Base-by-base conservation (phyloP, 2,329 filamentous ascomycete genomes). In the Aureobasidium pullulans region DNA sequence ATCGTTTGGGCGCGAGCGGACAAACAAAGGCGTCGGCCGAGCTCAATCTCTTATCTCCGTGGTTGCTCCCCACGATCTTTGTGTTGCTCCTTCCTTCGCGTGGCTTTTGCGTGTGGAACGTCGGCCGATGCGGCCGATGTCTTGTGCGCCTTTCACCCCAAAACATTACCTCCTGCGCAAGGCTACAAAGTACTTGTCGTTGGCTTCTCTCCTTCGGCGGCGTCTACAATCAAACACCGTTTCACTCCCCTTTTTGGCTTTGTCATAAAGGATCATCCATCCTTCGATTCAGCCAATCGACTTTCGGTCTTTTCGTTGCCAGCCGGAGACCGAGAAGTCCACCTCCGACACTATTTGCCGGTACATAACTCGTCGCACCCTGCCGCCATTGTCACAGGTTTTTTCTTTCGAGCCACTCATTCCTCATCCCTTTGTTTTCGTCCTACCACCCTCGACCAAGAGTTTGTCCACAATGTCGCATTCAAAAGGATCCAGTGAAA, bases 351-450 rank as follows among this genome's bases (percentile, higher is more conserved):
- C 50, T 52, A 34, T 15, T 19, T 19, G 6, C 37, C 37, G 37
- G n/a, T 53, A 53, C 50, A 53, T 42, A 53, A 53, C 37, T 52
- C 36, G 48, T 53, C 39, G 37, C 50, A 43, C 50, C 37, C n/a
- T 32, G 15, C 48, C 16, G 10, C 13, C 19, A 39, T n/a, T 37
- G 16, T 15, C 39, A 53, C 29, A 23, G n/a, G 8, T 42, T 53
- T 43, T 53, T 16, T 40, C 29, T 40, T 42, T 16, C n/a, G 19
- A 23, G 23, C 23, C n/a, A 42, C 39, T 42, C 49, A 53, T 32
- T 32, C 32, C 37, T 53, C 49, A 32, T 39, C 9, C 10, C 36
- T 42, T 19, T 29, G 36, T 32, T 4, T 32, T 28, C 15, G 49
- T 53, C 49, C 23, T 32, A 53, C 37, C 15, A 23, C 36, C 31